Percentiles rank a stretch among this genome's conserved stretches.
Conservation (phyloP, 2,329 filamentous ascomycete species). For the Calycina herbarum region DNA sequence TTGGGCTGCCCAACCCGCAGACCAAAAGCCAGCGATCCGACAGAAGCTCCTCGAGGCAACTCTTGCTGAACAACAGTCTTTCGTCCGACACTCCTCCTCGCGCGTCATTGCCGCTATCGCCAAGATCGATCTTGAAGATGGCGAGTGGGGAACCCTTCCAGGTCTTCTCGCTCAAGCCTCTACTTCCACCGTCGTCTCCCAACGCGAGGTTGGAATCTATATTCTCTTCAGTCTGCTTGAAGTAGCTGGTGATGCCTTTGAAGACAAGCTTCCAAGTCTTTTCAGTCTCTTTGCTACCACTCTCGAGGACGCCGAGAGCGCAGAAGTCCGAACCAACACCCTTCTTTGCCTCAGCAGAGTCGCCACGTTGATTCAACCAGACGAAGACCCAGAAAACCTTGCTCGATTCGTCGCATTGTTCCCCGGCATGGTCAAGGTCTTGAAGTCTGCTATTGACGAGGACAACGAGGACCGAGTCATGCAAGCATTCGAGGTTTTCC, state of each 20-base stretch:
- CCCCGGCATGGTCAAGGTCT: conserved; percentile 83
- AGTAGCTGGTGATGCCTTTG: conserved; percentile 80
- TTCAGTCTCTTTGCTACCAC: conserved; percentile 83
- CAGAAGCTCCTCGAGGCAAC: conserved; percentile 82
- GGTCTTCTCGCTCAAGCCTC: conserved; percentile 77
- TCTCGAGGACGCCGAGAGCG: conserved; percentile 85
- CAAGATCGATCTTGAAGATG: conserved; percentile 80
- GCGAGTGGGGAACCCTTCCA: conserved; percentile 81
- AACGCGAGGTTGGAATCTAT: conserved; percentile 89
- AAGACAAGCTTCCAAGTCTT: conserved; percentile 75
- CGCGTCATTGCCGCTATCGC: conserved; percentile 87
- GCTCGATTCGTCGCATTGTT: conserved; percentile 76
- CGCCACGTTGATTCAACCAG: conserved; percentile 82
- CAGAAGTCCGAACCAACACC: conserved; percentile 92
- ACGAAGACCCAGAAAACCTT: conserved; percentile 76
- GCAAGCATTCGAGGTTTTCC: conserved; percentile 94
- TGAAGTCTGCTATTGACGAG: conserved; percentile 79
- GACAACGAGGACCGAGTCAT: conserved; percentile 85
- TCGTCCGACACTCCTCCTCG: conserved; percentile 82
- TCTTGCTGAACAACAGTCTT: conserved; percentile 72
- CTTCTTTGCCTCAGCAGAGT: conserved; percentile 86
- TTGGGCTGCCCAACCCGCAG: conserved; percentile 72
- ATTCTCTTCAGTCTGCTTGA: conserved; percentile 92
- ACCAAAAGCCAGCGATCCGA: conserved; percentile 78
- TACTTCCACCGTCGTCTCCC: conserved; percentile 69